Evolutionary conservation across 495 filamentous ascomycete species (phyloP).

Genomic region (Penicillium paradoxum): DNA sequence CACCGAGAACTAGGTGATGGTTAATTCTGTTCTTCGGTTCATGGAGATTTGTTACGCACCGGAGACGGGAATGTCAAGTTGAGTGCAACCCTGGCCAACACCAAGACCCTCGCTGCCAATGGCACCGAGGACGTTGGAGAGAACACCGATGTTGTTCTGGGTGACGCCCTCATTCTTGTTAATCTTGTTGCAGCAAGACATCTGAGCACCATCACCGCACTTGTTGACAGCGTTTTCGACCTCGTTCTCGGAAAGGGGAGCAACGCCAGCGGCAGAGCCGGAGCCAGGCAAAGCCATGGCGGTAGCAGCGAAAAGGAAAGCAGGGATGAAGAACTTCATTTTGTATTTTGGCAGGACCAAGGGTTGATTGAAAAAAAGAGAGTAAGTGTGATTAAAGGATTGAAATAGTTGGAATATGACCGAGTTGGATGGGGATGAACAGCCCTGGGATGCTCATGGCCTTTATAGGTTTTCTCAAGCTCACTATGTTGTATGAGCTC

Average conservation of each 20-base stretch:
- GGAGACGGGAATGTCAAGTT: constrained; percentile 18
- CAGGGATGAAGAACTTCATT: constrained; percentile 35
- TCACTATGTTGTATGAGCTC: background rate
- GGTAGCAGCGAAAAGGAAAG: constrained; percentile 29
- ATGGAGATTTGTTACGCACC: constrained; percentile 9
- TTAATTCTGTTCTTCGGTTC: background rate
- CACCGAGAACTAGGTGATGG: constrained; percentile 12
- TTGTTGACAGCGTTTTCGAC: constrained; percentile 22
- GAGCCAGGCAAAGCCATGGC: constrained; percentile 24
- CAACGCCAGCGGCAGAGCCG: constrained; percentile 2
- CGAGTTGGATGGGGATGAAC: constrained; percentile 9
- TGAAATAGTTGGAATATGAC: constrained; percentile 3
- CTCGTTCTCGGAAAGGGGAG: background rate
- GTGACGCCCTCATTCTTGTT: constrained; percentile 28
- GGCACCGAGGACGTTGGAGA: constrained; percentile 20
- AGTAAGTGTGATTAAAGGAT: background rate
- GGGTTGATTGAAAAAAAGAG: constrained; percentile 5
- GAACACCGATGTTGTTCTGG: constrained; percentile 20
- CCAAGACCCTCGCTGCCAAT: constrained; percentile 24
- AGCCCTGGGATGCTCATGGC: background rate
- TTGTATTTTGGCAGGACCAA: constrained; percentile 16
- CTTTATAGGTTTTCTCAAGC: constrained; percentile 18
- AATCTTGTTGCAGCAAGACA: constrained; percentile 40
- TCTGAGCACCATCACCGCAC: constrained; percentile 38
- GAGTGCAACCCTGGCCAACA: constrained; percentile 22